Evolutionary conservation across 2,329 filamentous ascomycete species (phyloP), one percentile per base, ranked within the genome.

Genomic region (Pseudocercospora pini-densiflorae): DNA sequence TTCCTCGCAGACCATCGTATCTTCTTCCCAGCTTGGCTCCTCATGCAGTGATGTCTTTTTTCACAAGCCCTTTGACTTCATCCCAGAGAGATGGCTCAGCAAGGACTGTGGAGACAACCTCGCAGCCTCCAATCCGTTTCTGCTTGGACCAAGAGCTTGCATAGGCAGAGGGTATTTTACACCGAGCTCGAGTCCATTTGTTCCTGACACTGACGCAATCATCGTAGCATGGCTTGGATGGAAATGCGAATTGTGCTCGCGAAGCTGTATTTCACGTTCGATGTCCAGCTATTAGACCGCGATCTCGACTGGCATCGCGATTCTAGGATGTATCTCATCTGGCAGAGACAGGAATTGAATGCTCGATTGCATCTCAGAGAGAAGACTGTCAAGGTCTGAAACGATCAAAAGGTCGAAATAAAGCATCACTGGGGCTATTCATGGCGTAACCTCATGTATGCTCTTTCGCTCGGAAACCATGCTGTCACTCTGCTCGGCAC

Each of bases 21-120:
- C 47, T 19, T 23, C 47, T 21, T n/a, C 47, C 5, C 47, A 51
- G 21, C 10, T 51, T n/a, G 47, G n/a, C n/a, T n/a, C 47, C 24
- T 51, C 47, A 51, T 51, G n/a, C n/a, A 51, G 47, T 19, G 47
- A 51, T 8, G n/a, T 61, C 16, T 59, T 69, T 54, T 72, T 73
- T 61, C 66, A 64, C 33, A 59, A 70, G n/a, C 68, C 75, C 6
- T 64, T 69, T 21, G 62, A 64, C 14, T 76, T 73, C 59, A 68
- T 71, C 21, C 75, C 75, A 4, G 75, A 77, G 60, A 67, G 75
- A n/a, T 77, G 75, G 75, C 64, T 77, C 16, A 23, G 51, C 16
- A 31, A 53, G 27, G 29, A 51, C 16, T 19, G 8, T 9, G 21
- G 40, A 6, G 59, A 61, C 21, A 54, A 53, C 8, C 21, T 51